phyloP scores from a whole-genome alignment of 2,329 filamentous ascomycete species.

The Colletotrichum lini region DNA sequence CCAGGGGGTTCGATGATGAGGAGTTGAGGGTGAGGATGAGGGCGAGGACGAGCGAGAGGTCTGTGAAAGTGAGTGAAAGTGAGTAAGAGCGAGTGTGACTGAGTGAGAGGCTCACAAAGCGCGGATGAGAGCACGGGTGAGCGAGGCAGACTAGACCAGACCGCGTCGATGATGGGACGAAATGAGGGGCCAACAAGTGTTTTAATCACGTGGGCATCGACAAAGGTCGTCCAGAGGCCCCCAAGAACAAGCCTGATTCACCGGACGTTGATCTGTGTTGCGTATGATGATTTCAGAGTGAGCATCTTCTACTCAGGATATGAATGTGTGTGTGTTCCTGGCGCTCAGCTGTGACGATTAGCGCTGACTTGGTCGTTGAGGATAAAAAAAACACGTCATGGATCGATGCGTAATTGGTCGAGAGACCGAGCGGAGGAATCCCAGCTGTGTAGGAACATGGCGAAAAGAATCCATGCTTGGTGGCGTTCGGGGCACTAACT shows the following conservation, averaged over 20 bases:
- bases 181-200: not conserved
- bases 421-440: not conserved
- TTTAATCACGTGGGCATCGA: not conserved
- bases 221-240: accelerated
- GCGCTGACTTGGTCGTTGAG: not conserved
- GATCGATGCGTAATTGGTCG: not conserved
- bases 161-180: not conserved
- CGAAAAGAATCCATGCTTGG: too few species aligned
- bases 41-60: too few species aligned
- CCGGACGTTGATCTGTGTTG: not conserved
- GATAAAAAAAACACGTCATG: not conserved
- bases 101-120: not conserved
- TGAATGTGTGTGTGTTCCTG: too few species aligned
- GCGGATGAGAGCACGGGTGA: not conserved
- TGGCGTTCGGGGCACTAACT: too few species aligned
- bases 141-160: too few species aligned
- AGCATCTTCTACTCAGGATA: too few species aligned
- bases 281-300: not conserved
- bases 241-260: not conserved
- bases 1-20: too few species aligned
- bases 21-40: not conserved
- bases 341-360: not conserved
- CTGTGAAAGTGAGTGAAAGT: too few species aligned
- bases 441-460: too few species aligned
- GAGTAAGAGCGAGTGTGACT: not conserved